These are phyloP conservation scores for Amauroascus verrucosus DNA, from an alignment of 2,329 filamentous ascomycete genomes.

Conservation along the genomic window DNA sequence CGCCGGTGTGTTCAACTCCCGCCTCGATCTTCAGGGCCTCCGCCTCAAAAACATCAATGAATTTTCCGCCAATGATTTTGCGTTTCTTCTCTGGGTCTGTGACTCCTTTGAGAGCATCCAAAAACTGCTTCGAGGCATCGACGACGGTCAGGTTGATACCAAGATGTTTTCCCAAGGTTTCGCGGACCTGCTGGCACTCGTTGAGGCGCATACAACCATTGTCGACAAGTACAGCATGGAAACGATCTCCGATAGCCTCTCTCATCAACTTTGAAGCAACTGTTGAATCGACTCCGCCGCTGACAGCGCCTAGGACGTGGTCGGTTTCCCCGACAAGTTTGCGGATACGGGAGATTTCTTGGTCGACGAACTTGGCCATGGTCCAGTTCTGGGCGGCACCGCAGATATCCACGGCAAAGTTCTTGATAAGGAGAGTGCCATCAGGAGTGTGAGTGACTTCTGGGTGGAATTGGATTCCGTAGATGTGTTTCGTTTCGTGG, in stretches of 20 bases:
- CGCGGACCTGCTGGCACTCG: conserved; percentile 71
- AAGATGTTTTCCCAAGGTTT: conserved; percentile 65
- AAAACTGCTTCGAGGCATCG: conserved; percentile 66
- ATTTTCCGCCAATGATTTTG: conserved; percentile 70
- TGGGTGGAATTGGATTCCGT: conserved; percentile 81
- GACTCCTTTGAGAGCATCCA: conserved; percentile 65
- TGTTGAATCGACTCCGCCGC: conserved; percentile 80
- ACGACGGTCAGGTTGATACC: conserved; percentile 86
- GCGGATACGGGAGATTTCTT: conserved; percentile 71
- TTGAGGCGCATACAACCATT: conserved; percentile 78
- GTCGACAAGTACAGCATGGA: conserved; percentile 76
- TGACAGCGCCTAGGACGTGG: conserved; percentile 71
- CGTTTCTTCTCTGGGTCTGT: conserved; percentile 75
- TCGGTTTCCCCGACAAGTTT: conserved; percentile 68
- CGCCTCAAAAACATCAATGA: conserved; percentile 69
- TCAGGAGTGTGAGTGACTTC: conserved; percentile 62
- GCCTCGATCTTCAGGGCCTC: conserved; percentile 56
- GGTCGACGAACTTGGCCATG: conserved; percentile 72
- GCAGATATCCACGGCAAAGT: conserved; percentile 80
- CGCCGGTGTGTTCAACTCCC: conserved; percentile 49
- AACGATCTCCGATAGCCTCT: conserved; percentile 74
- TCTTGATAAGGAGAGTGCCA: conserved; percentile 61
- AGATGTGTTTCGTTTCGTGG: conserved; percentile 54
- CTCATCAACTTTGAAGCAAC: conserved; percentile 80
- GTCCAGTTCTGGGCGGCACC: conserved; percentile 66